Evolutionary conservation across 2,329 filamentous ascomycete genomes (phyloP).

Genomic region (Bipolaris sorokiniana): DNA sequence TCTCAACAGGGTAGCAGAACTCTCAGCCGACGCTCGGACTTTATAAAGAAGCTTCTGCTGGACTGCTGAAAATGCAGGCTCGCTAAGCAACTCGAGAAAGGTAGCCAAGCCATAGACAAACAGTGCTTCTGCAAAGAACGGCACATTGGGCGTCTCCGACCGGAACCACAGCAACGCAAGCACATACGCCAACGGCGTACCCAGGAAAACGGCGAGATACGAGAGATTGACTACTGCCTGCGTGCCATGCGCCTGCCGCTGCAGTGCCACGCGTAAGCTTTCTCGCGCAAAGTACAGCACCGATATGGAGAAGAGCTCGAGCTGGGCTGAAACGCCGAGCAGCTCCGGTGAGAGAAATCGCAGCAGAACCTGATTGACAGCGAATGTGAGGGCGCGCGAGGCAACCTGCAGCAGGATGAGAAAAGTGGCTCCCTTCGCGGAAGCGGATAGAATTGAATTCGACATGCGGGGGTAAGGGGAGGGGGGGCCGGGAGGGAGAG

Average conservation of each 20-base stretch:
- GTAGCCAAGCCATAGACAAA: slow-evolving; percentile 63
- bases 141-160: slow-evolving; percentile 60
- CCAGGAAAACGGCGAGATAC: slow-evolving; percentile 76
- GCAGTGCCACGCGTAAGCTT: slow-evolving; percentile 86
- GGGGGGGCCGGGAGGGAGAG: no score
- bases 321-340: slow-evolving; percentile 83
- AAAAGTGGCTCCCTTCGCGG: slow-evolving; percentile 77
- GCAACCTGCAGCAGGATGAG: slow-evolving; percentile 86
- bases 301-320: slow-evolving; percentile 91
- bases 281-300: slow-evolving; percentile 95
- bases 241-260: slow-evolving; percentile 68
- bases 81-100: slow-evolving; percentile 77
- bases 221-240: slow-evolving; percentile 89
- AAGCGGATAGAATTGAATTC: slow-evolving; percentile 50
- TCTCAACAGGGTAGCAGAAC: slow-evolving; percentile 76
- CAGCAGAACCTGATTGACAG: slow-evolving; percentile 88
- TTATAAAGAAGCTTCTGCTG: slow-evolving; percentile 82
- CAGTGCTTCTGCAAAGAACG: slow-evolving; percentile 67
- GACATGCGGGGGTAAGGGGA: slow-evolving; percentile 31
- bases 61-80: slow-evolving; percentile 87
- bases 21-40: slow-evolving; percentile 81
- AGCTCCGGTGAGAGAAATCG: slow-evolving; percentile 85
- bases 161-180: slow-evolving; percentile 73
- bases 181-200: slow-evolving; percentile 66
- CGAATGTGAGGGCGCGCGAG: slow-evolving; percentile 87